phyloP scores from a whole-genome alignment of 2,329 filamentous ascomycete species.

The Eurotiales sp. region DNA sequence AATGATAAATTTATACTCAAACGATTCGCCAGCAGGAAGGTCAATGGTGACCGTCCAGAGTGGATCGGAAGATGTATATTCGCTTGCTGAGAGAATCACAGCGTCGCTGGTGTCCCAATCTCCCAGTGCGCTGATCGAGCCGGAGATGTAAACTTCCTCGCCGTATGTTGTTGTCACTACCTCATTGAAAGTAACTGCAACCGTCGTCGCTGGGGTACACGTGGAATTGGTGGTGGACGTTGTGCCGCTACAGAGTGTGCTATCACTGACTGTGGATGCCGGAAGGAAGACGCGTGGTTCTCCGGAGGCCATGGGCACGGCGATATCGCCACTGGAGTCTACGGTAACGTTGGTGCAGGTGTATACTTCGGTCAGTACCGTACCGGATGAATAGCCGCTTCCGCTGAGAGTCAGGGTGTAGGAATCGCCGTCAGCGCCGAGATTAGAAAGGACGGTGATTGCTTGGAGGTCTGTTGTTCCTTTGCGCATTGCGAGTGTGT shows the following conservation, averaged over 20 bases:
- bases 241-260: conserved; percentile 3
- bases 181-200: conserved; percentile 62
- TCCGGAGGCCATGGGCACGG: conserved; percentile 42
- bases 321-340: conserved; percentile 42
- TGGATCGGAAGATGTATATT: conserved; percentile 58
- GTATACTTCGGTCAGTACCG: conserved; percentile 25
- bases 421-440: conserved; percentile 29
- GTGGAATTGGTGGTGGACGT: neutral
- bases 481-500: conserved; percentile 44
- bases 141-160: conserved; percentile 63
- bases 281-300: conserved; percentile 35
- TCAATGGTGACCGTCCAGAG: conserved; percentile 59
- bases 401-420: conserved; percentile 25
- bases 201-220: conserved; percentile 33
- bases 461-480: conserved; percentile 24
- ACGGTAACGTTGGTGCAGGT: conserved; percentile 43
- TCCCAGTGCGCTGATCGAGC: conserved; percentile 58
- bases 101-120: conserved; percentile 57
- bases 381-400: conserved; percentile 25
- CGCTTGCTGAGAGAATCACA: conserved; percentile 54
- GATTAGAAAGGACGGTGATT: conserved; percentile 42
- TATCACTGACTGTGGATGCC: conserved; percentile 6
- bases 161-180: conserved; percentile 56
- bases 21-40: conserved; percentile 52
- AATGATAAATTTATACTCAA: conserved; percentile 66